Evolutionary conservation across 2,329 filamentous ascomycete genomes (phyloP).

Genomic region (Nigrograna mackinnonii): DNA sequence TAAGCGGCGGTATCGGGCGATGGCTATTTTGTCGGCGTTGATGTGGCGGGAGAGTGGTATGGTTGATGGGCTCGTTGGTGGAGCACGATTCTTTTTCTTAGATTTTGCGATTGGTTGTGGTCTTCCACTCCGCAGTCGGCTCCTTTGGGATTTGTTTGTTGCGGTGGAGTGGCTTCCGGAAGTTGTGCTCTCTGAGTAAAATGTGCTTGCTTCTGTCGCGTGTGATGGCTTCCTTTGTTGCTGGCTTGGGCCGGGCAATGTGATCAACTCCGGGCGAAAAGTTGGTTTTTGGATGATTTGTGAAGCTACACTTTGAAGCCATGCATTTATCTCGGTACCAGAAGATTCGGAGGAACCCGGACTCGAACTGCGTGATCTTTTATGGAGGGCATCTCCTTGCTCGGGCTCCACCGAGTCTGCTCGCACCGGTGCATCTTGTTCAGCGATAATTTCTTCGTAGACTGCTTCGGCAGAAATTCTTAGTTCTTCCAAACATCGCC

Average conservation of each 20-base stretch:
- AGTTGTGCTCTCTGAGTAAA: slow-evolving; percentile 31
- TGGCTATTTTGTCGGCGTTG: slow-evolving; percentile 31
- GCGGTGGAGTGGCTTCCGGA: slow-evolving; percentile 22
- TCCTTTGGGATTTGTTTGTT: slow-evolving; percentile 20
- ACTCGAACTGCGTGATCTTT: not conserved
- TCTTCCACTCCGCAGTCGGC: slow-evolving; percentile 12
- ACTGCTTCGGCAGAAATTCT: slow-evolving; percentile 2
- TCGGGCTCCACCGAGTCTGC: slow-evolving; percentile 3
- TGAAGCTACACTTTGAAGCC: slow-evolving; percentile 3
- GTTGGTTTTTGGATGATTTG: not conserved
- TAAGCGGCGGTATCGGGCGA: slow-evolving; percentile 28
- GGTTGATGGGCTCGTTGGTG: not conserved
- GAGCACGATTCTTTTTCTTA: not conserved
- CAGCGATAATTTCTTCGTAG: not conserved
- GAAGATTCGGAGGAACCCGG: not conserved
- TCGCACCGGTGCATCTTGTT: not conserved
- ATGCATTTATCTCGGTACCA: slow-evolving; percentile 2
- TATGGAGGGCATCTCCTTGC: too few species aligned
- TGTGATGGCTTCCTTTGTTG: slow-evolving; percentile 17
- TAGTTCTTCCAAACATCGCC: slow-evolving; percentile 1
- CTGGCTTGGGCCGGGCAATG: slow-evolving; percentile 1
- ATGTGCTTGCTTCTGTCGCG: slow-evolving; percentile 20
- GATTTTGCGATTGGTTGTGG: not conserved
- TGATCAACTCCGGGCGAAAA: slow-evolving; percentile 3
- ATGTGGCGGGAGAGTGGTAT: slow-evolving; percentile 21